A percentile compares a stretch with the other conserved stretches of the same genome.
phyloP scores from a whole-genome alignment of 768 basidiomycete species.

The Ephemerocybe angulata region DNA sequence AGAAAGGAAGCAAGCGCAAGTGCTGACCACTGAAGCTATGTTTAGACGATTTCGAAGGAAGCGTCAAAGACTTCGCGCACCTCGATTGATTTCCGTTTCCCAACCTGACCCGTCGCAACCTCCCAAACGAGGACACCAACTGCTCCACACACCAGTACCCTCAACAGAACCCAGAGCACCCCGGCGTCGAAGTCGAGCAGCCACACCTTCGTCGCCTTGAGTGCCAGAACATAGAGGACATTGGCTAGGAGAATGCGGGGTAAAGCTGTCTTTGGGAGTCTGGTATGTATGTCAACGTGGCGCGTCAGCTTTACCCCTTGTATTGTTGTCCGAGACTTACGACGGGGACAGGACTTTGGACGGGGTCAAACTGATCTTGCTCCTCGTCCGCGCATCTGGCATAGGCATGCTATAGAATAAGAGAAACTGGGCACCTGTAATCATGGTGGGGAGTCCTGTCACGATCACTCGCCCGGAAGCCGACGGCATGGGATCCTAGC shows the following conservation, averaged over 20 bases:
- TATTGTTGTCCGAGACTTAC: constrained; percentile 32
- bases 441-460: not conserved
- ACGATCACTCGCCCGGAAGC: not conserved
- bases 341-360: constrained; percentile 51
- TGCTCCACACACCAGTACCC: constrained; percentile 71
- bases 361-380: constrained; percentile 59
- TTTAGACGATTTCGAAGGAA: constrained; percentile 4
- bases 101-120: constrained; percentile 47
- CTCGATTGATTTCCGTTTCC: constrained; percentile 56
- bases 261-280: constrained; percentile 50
- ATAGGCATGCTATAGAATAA: constrained; percentile 45
- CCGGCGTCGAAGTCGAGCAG: constrained; percentile 63
- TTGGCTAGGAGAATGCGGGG: constrained; percentile 60
- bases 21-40: constrained; percentile 57
- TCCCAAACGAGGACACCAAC: constrained; percentile 63
- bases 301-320: constrained; percentile 12
- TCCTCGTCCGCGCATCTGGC: constrained; percentile 65
- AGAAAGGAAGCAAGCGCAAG: constrained; percentile 64
- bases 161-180: constrained; percentile 73
- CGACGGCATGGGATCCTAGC: not conserved
- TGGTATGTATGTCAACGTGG: constrained; percentile 23
- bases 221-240: constrained; percentile 56
- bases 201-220: constrained; percentile 65
- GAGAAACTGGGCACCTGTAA: not conserved
- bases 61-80: constrained; percentile 33